Percentiles rank a stretch among this genome's conserved stretches.
These are phyloP conservation scores for Ceratobasidium sp. DNA, from an alignment of 1,284 basidiomycete genomes.

Conservation along the genomic window DNA sequence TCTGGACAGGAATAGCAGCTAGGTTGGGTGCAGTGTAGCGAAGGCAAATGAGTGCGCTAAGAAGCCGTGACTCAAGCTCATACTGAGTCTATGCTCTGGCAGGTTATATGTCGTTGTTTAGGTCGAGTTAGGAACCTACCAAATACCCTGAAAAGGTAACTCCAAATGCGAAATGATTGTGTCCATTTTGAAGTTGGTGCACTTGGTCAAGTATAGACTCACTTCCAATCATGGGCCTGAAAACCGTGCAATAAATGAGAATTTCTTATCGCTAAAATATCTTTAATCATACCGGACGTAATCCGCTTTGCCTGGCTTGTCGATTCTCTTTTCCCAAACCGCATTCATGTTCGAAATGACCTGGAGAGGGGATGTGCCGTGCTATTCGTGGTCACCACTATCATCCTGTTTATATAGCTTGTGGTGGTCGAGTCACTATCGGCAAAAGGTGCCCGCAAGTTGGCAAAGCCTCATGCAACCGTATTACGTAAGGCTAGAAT, in stretches of 20 bases:
- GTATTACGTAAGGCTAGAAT: too few species aligned
- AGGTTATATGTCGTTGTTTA: background rate
- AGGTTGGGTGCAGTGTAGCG: slow-evolving; percentile 15
- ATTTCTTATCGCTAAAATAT: background rate
- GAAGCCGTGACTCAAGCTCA: background rate
- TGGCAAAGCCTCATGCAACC: background rate
- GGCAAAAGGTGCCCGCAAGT: background rate
- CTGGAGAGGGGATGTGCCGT: background rate
- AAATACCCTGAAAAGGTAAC: background rate
- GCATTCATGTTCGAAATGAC: background rate
- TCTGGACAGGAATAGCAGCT: background rate
- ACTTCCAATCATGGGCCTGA: slow-evolving; percentile 25
- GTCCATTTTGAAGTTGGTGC: slow-evolving; percentile 25
- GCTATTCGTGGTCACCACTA: background rate
- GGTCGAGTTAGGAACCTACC: background rate
- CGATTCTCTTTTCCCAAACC: slow-evolving; percentile 11
- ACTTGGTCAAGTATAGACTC: slow-evolving; percentile 30
- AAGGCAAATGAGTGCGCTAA: slow-evolving; percentile 18
- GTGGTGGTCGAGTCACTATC: background rate
- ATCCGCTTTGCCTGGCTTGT: background rate
- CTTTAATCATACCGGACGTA: slow-evolving; percentile 6
- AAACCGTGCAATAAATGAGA: background rate
- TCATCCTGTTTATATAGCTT: background rate
- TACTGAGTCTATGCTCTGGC: background rate
- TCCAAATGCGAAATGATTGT: slow-evolving; percentile 29